phyloP scores from a whole-genome alignment of 1,139 yeast species.

The Saccharomyces hybrid region DNA sequence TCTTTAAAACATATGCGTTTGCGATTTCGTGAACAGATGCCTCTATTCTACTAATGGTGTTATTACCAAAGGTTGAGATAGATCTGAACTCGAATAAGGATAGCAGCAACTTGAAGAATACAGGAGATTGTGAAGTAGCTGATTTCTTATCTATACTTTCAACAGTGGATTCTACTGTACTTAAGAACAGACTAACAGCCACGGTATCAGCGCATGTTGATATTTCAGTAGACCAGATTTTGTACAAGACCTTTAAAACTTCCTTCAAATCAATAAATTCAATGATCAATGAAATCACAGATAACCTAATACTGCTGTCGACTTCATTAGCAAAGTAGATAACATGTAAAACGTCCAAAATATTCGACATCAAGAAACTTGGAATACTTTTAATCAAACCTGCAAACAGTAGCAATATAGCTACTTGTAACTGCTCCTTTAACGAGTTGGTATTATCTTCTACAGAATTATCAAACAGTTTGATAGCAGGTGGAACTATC shows the following conservation, averaged over 20 bases:
- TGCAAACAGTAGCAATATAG: conserved; percentile 65
- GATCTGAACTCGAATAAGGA: conserved; percentile 65
- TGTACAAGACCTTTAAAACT: conserved; percentile 53
- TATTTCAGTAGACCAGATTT: conserved; percentile 53
- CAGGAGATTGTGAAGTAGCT: conserved; percentile 62
- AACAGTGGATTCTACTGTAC: conserved; percentile 55
- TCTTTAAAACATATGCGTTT: conserved; percentile 71
- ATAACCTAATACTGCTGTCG: conserved; percentile 51
- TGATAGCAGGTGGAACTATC: conserved; percentile 67
- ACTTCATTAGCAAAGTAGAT: conserved; percentile 53
- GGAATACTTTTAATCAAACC: conserved; percentile 79
- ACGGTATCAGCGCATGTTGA: conserved; percentile 35
- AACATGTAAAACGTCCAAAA: conserved; percentile 52
- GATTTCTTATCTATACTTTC: conserved; percentile 64
- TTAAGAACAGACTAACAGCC: conserved; percentile 64
- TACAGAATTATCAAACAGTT: conserved; percentile 43
- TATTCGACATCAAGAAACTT: conserved; percentile 66
- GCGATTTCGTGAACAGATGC: conserved; percentile 67
- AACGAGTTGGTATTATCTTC: conserved; percentile 30
- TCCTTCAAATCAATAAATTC: conserved; percentile 61
- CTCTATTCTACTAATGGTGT: conserved; percentile 76
- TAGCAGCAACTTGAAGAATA: conserved; percentile 63
- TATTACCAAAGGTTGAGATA: conserved; percentile 50
- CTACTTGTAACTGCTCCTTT: conserved; percentile 44
- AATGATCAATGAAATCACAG: conserved; percentile 56